A percentile compares a stretch with the other conserved stretches of the same genome.
Conservation (phyloP, 2,329 filamentous ascomycete species). For the Fusarium neocosmosporiellum region DNA sequence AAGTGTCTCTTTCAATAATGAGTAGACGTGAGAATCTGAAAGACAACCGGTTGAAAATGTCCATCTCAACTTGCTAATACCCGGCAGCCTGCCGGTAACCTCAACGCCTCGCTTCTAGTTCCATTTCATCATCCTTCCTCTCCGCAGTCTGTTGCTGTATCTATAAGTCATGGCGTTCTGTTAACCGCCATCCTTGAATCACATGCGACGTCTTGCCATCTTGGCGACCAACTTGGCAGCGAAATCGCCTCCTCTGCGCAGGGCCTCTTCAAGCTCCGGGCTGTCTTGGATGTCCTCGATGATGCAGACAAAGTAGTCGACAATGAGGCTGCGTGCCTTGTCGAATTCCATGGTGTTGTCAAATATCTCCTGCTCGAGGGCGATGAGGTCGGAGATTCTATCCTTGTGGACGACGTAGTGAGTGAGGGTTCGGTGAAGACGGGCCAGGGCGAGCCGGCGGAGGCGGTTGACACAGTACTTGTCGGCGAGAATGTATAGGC, state of each 20-base stretch:
- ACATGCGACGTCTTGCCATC: constrained; percentile 22
- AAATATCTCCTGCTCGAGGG: constrained; percentile 34
- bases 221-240: constrained; percentile 26
- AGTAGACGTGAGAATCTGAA: not conserved
- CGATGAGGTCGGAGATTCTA: constrained; percentile 31
- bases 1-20: not conserved
- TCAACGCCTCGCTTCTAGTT: constrained; percentile 18
- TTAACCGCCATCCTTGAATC: not conserved
- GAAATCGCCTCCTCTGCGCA: constrained; percentile 36
- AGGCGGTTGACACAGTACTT: constrained; percentile 38
- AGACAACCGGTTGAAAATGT: not conserved
- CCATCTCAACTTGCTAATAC: not conserved
- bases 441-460: constrained; percentile 23
- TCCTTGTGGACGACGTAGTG: constrained; percentile 22
- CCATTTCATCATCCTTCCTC: not conserved
- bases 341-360: constrained; percentile 36
- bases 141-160: not conserved
- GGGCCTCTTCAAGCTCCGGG: constrained; percentile 21
- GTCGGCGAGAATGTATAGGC: constrained; percentile 42
- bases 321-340: constrained; percentile 31
- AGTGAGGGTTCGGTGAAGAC: constrained; percentile 34
- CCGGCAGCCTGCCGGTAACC: not conserved
- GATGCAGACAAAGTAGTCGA: constrained; percentile 35
- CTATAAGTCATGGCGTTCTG: not conserved
- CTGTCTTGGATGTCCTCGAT: constrained; percentile 27